Evolutionary conservation across 2,329 filamentous ascomycete genomes (phyloP), one percentile per base, ranked within the genome.

Genomic region (Ophiocordyceps sinensis): DNA sequence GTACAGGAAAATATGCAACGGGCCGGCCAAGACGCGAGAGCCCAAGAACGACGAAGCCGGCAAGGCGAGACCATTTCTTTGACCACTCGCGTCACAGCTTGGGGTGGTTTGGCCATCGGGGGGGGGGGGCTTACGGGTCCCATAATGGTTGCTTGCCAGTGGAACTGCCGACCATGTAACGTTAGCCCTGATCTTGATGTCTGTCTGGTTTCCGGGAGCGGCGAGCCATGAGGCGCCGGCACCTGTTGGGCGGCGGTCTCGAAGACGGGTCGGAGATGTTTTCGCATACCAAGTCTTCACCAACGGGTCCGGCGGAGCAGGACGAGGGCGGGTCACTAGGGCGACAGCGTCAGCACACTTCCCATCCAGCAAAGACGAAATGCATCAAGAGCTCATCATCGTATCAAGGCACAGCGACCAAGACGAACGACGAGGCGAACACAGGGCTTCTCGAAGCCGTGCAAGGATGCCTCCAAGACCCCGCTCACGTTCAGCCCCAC

Each of bases 81-180:
- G 23, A 7, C 23, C 6, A 5, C 23, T 5, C 23, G 9, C 19
- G 23, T 26, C 23, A 26, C 23, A 26, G 5, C 23, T 26, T 26
- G 23, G 23, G 23, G 23, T 9, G 23, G 23, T 26, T 26, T 26
- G 23, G 6, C 5, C 5, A 15, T 32, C 14, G 13, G 12, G 31
- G 19, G 21, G 19, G 28, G 2, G 11, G 51, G 52, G 57, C 85
- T 79, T 79, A 94, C 86, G 63, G 91, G 91, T 67, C 91, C 91
- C 91, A 98, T 98, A 64, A 98, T 98, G 41, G 91, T 98, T 58
- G 91, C 91, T 81, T 98, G 91, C 91, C 91, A 98, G 79, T 96
- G 91, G 63, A 98, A 98, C 89, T 98, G 56, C 56, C 43, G 32
- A 13, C 5, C 11, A 23, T 12, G 13, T 17, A 30, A 21, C 7